A percentile compares a stretch with the other conserved stretches of the same genome.
Conservation (phyloP, 2,329 filamentous ascomycete species). For the Talaromyces sp. region DNA sequence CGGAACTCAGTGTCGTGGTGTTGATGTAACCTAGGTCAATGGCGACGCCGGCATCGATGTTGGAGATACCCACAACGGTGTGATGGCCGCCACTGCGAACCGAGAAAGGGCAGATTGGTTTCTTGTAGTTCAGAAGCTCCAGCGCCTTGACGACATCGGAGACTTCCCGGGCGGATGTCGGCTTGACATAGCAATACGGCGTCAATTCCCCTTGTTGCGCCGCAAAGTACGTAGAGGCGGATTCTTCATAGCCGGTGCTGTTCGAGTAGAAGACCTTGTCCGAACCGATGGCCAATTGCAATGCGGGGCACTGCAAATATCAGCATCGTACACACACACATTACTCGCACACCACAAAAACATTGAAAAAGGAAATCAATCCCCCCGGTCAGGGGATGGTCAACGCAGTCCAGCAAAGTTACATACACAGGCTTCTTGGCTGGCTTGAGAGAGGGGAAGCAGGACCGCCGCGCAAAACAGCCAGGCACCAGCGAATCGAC, state of each 20-base stretch:
- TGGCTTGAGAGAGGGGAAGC: neutral
- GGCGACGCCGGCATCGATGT: conserved; percentile 39
- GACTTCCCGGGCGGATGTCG: neutral
- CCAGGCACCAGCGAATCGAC: neutral
- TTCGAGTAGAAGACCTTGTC: neutral
- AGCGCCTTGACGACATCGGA: neutral
- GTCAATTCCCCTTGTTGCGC: neutral
- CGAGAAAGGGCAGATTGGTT: conserved; percentile 16
- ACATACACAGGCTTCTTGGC: neutral
- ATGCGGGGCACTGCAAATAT: neutral
- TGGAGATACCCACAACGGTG: conserved; percentile 34
- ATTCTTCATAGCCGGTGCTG: neutral
- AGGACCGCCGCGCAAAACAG: neutral
- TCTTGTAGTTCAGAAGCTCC: neutral
- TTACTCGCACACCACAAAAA: neutral
- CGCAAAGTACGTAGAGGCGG: neutral
- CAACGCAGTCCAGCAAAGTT: neutral
- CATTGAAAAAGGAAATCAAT: neutral
- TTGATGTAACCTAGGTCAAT: conserved; percentile 28
- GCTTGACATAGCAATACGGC: neutral
- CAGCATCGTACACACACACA: neutral
- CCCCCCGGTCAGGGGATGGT: neutral
- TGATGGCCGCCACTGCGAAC: conserved; percentile 44
- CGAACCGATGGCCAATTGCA: neutral
- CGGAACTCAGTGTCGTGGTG: neutral